Evolutionary conservation across 1,139 yeast species (phyloP), one percentile per base, ranked within the genome.

Genomic region (Yamadazyma atlantica): DNA sequence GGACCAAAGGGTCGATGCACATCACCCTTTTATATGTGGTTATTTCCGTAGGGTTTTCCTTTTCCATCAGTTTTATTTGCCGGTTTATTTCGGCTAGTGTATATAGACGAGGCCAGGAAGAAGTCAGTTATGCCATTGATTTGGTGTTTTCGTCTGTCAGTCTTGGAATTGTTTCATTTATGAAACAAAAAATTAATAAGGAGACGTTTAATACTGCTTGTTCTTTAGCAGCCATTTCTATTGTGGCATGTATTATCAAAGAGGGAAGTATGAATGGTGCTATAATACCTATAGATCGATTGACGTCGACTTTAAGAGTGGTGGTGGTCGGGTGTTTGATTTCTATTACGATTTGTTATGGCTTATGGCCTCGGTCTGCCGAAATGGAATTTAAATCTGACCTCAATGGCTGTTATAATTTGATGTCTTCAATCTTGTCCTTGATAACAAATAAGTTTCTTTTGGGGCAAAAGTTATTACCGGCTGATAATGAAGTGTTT

Each of bases 161-260:
- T 0, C 63, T 85, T 30, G 94, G 94, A 0, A 44, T 73, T 7
- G 73, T 87, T 18, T 84, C 92, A 1, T 83, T 72, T 50, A 71
- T 78, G 70, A 86, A 86, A 49, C 88, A 82, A 50, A 70, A 74
- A 45, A 76, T 85, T 37, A 75, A 76, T 45, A 79, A 76, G 50
- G 85, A 79, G 24, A 82, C 86, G 0, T 85, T 85, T 56, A 85
- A 84, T 49, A 85, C 92, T 12, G 92, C 95, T 0, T 83, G 94
- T 51, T 80, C 89, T 0, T 64, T 86, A 37, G 88, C 94, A 0
- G 80, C 86, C 13, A 84, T 86, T 38, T 75, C 85, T 8, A 64
- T 85, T 32, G 81, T 85, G 10, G 75, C 89, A 0, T 81, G 87
- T 45, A 71, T 86, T 31, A 78, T 85, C n/a, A 82, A 83, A 50